Conservation (phyloP, 2,329 filamentous ascomycete species). For the Diaporthe ampelina region DNA sequence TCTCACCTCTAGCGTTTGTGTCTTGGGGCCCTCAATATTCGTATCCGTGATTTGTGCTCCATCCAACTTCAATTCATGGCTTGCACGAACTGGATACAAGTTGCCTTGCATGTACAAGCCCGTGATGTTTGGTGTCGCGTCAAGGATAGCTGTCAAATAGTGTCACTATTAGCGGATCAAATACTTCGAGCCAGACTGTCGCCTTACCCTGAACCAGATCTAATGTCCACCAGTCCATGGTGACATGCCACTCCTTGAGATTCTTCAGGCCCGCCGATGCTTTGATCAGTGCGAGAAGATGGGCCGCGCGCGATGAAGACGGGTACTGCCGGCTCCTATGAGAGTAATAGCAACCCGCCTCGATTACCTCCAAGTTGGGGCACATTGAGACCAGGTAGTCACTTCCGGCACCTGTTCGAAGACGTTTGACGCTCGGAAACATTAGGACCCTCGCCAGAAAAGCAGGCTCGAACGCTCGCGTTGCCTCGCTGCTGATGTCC, state of each 20-base stretch:
- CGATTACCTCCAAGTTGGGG: slow-evolving; percentile 3
- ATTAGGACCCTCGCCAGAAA: not conserved
- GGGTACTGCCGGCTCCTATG: not conserved
- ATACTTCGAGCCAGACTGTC: not conserved
- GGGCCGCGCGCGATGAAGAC: no score
- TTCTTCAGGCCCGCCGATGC: not conserved
- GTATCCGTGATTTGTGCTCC: no score
- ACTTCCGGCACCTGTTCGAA: not conserved
- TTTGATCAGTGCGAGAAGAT: not conserved
- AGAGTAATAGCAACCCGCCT: not conserved
- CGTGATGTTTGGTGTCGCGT: slow-evolving; percentile 1
- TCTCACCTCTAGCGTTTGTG: not conserved
- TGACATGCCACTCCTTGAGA: not conserved
- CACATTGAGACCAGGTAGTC: not conserved
- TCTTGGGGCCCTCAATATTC: no score
- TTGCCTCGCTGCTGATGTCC: not conserved
- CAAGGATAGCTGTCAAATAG: not conserved
- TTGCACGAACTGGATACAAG: not conserved
- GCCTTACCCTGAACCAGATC: not conserved
- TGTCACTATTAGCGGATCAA: not conserved
- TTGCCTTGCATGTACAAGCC: not conserved
- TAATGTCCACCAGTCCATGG: not conserved
- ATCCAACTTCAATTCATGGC: not conserved
- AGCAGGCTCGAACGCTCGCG: not conserved
- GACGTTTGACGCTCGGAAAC: not conserved